These are phyloP conservation scores for Litsea cubeba DNA, from an alignment of 164 flowering plant genomes.

Conservation along the genomic window DNA sequence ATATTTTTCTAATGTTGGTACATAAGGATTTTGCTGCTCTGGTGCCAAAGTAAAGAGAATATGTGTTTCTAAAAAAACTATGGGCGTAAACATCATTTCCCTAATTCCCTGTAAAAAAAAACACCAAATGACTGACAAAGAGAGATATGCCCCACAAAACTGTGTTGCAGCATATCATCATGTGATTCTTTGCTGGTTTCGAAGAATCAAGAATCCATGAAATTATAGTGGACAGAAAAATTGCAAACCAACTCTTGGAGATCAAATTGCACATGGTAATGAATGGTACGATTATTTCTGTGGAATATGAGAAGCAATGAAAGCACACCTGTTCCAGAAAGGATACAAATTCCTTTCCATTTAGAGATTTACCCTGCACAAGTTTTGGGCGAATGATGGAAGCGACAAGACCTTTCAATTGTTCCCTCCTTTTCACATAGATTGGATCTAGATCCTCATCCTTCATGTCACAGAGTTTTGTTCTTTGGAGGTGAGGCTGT, in stretches of 20 bases:
- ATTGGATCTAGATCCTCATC: constrained; percentile 85
- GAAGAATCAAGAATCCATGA: too few species aligned
- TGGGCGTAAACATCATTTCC: too few species aligned
- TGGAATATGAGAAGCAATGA: constrained; percentile 6
- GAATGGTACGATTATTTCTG: neutral
- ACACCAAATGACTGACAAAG: too few species aligned
- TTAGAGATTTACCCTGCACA: constrained; percentile 86
- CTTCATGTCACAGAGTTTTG: constrained; percentile 94
- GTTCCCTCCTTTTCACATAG: constrained; percentile 73
- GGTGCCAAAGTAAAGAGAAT: too few species aligned
- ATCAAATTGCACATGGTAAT: neutral
- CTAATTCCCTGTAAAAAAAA: too few species aligned
- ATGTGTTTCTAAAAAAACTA: too few species aligned
- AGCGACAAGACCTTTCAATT: constrained; percentile 74
- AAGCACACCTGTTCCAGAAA: constrained; percentile 79
- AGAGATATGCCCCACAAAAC: too few species aligned
- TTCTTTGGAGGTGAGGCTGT: constrained; percentile 98
- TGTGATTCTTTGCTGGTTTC: too few species aligned
- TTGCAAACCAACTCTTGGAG: neutral
- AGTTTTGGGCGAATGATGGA: constrained; percentile 79
- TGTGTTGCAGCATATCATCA: too few species aligned
- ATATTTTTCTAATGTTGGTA: too few species aligned
- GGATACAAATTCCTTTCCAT: constrained; percentile 87
- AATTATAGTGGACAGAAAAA: too few species aligned
- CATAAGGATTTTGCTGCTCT: too few species aligned